These are phyloP conservation scores for Ophiorrhiza pumila DNA, from an alignment of 257 asterid genomes.

Conservation along the genomic window DNA sequence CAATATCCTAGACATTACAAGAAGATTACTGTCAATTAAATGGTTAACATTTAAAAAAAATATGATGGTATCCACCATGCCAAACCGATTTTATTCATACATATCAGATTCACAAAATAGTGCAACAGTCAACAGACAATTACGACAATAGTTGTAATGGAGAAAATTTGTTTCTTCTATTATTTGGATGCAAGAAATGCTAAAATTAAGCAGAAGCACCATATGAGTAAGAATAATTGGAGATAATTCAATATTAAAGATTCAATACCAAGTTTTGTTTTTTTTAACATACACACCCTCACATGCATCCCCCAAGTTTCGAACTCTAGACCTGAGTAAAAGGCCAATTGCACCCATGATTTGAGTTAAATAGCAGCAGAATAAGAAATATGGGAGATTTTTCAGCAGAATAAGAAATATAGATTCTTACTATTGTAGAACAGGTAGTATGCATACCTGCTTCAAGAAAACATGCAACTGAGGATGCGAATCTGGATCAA, in stretches of 20 bases:
- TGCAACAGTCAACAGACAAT: not conserved
- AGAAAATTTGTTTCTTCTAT: too few species aligned
- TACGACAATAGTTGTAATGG: not conserved
- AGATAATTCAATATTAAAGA: too few species aligned
- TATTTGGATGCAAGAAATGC: not conserved
- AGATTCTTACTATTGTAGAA: slow-evolving; percentile 6
- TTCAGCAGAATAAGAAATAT: not conserved
- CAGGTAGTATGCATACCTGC: slow-evolving; percentile 51
- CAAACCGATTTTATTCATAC: not conserved
- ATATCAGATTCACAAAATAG: not conserved
- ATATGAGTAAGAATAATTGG: not conserved
- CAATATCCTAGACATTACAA: not conserved
- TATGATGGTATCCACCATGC: not conserved
- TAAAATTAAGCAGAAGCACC: not conserved
- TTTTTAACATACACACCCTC: too few species aligned
- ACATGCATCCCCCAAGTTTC: too few species aligned
- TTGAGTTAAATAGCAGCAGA: not conserved
- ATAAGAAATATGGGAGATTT: not conserved
- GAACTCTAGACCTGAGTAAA: too few species aligned
- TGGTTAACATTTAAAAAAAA: too few species aligned
- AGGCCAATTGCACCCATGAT: not conserved
- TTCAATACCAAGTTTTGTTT: too few species aligned
- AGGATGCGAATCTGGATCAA: slow-evolving; percentile 97
- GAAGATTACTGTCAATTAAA: not conserved
- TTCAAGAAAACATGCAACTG: slow-evolving; percentile 88